Conservation (phyloP, 2,329 filamentous ascomycete genomes). For the Penicillium sclerotigenum region DNA sequence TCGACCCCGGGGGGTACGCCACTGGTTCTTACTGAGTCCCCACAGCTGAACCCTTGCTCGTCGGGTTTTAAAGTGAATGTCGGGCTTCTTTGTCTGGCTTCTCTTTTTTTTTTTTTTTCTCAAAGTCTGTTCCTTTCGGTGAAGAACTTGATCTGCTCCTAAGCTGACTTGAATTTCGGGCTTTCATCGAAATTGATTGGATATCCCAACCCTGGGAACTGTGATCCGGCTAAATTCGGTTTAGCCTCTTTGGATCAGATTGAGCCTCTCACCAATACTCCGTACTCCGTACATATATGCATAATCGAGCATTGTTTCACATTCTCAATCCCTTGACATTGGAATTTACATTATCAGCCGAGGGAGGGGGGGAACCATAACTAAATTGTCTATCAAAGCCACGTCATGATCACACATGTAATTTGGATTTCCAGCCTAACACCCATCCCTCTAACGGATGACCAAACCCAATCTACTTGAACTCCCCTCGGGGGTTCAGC, state of each 20-base stretch:
- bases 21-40: neutral
- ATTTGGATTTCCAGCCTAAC: constrained; percentile 6
- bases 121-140: neutral
- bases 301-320: neutral
- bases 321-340: neutral
- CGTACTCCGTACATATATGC: neutral
- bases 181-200: neutral
- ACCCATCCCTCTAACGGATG: constrained; percentile 28
- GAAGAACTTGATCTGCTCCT: neutral
- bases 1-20: constrained; percentile 5
- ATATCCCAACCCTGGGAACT: neutral
- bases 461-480: constrained; percentile 33
- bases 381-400: constrained; percentile 15
- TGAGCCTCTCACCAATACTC: neutral
- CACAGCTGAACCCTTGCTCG: neutral
- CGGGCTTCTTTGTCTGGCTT: neutral
- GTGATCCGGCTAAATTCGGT: neutral
- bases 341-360: neutral
- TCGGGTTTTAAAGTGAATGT: neutral
- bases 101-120: neutral
- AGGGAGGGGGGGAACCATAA: no score
- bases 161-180: neutral
- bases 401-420: constrained; percentile 6
- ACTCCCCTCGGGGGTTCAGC: constrained; percentile 35
- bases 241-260: neutral